Evolutionary conservation across 164 flowering plant species (phyloP).

Genomic region (Nymphaea thermarum): DNA sequence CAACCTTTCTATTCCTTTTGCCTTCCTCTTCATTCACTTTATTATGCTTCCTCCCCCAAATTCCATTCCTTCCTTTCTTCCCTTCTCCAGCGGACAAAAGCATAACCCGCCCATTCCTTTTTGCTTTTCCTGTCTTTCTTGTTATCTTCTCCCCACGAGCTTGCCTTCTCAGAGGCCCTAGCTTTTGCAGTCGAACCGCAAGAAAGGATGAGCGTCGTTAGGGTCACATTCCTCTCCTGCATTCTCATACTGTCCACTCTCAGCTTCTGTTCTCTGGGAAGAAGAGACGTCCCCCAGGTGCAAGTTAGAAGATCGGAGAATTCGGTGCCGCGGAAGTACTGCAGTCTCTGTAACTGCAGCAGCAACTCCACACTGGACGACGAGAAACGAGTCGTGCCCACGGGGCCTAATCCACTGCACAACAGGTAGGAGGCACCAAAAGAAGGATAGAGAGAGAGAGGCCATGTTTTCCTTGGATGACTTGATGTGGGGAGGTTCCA

Average conservation of each 20-base stretch:
- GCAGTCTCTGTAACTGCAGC: neutral
- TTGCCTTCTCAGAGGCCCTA: neutral
- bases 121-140: neutral
- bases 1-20: neutral
- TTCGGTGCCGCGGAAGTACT: neutral
- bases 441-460: neutral
- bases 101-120: neutral
- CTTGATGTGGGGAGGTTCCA: neutral
- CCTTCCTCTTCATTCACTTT: neutral
- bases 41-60: constrained; percentile 1
- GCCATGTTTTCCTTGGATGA: too few species aligned
- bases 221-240: constrained; percentile 4
- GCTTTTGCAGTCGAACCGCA: neutral
- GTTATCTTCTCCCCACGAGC: neutral
- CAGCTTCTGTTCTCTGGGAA: neutral
- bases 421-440: constrained; percentile 11
- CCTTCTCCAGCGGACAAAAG: neutral
- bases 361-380: constrained; percentile 8
- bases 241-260: neutral
- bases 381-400: constrained; percentile 19
- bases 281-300: neutral
- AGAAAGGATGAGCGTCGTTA: constrained; percentile 3
- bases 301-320: neutral
- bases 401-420: constrained; percentile 27
- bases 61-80: constrained; percentile 1